Evolutionary conservation across 2,329 filamentous ascomycete species (phyloP).

Genomic region (Ophiocordyceps camponoti-rufipedis): DNA sequence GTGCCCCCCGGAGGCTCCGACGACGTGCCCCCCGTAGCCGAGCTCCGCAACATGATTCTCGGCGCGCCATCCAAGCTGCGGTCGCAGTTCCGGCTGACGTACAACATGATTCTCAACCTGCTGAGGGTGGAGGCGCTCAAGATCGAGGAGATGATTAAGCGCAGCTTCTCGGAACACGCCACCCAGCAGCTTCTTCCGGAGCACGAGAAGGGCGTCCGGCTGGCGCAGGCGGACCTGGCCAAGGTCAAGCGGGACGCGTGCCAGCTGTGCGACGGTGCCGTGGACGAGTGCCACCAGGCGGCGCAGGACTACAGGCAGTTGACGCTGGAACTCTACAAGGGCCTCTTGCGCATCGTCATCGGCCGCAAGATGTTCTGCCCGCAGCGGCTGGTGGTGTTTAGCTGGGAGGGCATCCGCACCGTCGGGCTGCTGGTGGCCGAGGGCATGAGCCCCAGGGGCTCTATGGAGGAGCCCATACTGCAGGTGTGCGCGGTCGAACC

Average conservation of each 20-base stretch:
- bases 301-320: slow-evolving; percentile 63
- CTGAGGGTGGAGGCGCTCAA: slow-evolving; percentile 90
- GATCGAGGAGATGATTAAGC: slow-evolving; percentile 99
- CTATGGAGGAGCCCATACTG: slow-evolving; percentile 43
- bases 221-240: slow-evolving; percentile 79
- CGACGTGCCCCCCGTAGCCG: slow-evolving; percentile 70
- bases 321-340: slow-evolving; percentile 65
- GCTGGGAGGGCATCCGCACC: slow-evolving; percentile 65
- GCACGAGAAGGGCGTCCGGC: slow-evolving; percentile 83
- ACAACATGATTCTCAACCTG: slow-evolving; percentile 98
- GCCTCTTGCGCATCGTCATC: slow-evolving; percentile 60
- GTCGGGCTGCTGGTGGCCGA: slow-evolving; percentile 66
- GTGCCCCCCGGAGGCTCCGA: slow-evolving; percentile 63
- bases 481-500: slow-evolving; percentile 65
- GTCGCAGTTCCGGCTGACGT: slow-evolving; percentile 91
- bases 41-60: slow-evolving; percentile 84
- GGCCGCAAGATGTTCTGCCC: slow-evolving; percentile 63
- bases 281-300: slow-evolving; percentile 67
- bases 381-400: slow-evolving; percentile 68
- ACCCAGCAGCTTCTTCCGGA: slow-evolving; percentile 88
- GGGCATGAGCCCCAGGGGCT: slow-evolving; percentile 44
- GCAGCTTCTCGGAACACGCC: slow-evolving; percentile 95
- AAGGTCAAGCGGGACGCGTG: slow-evolving; percentile 81
- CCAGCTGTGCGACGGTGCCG: slow-evolving; percentile 58
- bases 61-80: slow-evolving; percentile 88